phyloP scores from a whole-genome alignment of 2,329 filamentous ascomycete genomes.

The Thyridium curvatum region DNA sequence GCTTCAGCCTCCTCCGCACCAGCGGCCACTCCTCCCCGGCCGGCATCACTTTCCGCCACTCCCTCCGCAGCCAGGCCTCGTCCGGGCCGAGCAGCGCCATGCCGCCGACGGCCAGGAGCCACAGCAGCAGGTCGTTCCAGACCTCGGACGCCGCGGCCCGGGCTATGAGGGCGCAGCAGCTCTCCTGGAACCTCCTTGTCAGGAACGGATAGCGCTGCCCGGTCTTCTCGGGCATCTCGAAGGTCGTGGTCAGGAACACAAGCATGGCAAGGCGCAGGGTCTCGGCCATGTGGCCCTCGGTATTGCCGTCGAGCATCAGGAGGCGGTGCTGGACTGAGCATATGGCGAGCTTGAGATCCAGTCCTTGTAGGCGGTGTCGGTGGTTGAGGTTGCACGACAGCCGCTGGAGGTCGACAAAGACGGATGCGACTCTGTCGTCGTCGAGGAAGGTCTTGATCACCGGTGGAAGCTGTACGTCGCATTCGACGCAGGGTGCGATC shows the following conservation, averaged over 20 bases:
- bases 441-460: no score
- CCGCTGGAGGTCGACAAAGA: not conserved
- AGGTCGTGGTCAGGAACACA: constrained; percentile 1
- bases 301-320: not conserved
- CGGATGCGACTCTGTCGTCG: not conserved
- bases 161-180: not conserved
- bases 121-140: not conserved
- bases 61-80: not conserved
- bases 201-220: constrained; percentile 1
- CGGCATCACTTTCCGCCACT: not conserved
- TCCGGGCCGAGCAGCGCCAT: not conserved
- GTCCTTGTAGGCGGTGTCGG: not conserved
- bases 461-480: no score
- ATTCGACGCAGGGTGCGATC: no score
- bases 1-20: not conserved
- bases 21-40: not conserved
- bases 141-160: no score
- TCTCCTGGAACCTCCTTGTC: not conserved
- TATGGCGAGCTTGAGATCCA: constrained; percentile 1
- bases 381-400: not conserved
- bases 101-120: constrained; percentile 1
- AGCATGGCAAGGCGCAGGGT: constrained; percentile 2
- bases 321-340: constrained; percentile 2
- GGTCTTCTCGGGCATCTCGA: constrained; percentile 1
- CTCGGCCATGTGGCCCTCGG: not conserved